Base-by-base conservation (phyloP, 2,329 filamentous ascomycete genomes). In the Fusarium circinatum region DNA sequence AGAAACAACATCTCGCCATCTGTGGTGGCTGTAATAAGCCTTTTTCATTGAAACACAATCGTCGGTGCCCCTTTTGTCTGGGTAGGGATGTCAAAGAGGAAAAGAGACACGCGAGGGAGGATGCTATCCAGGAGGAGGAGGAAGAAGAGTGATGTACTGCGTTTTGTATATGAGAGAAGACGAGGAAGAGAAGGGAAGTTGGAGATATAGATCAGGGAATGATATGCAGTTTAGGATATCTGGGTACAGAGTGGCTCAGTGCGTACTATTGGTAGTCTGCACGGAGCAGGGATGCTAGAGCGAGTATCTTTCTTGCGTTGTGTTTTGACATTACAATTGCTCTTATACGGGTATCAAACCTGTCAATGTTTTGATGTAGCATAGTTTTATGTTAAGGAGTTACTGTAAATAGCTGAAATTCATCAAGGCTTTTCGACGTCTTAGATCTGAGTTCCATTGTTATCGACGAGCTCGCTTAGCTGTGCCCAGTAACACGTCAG, bases 401-500 rank as follows among this genome's bases (percentile, higher is more conserved):
- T 51, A 32, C 3, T 14, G 22, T 17, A 51, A 18, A 24, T 20
- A 51, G 22, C 48, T 14, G 22, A 3, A 18, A 51, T 24, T 9
- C 12, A 24, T 51, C 48, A 10, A 51, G 22, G 3, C 30, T 34
- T 32, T 32, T 6, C 20, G 32, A 15, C 4, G 24, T 15, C 24
- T 15, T 17, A 2, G 18, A 36, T 22, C 9, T 3, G 12, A 26
- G 49, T 54, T 36, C 24, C 7, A 8, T 28, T 17, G 18, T 38
- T 28, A 3, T 6, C n/a, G 22, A 20, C 13, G 10, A 4, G 32
- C n/a, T 26, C 49, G 20, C 2, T 9, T 12, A 36, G 18, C 18
- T 54, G 7, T 2, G 3, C 24, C 0, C 13, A 22, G 49, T 17
- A 36, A 13, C 9, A 38, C 1, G 8, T 28, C 2, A 22, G 3